These are phyloP conservation scores for Lathyrus aphaca DNA, from an alignment of 306 rosid genomes.

Conservation along the genomic window DNA sequence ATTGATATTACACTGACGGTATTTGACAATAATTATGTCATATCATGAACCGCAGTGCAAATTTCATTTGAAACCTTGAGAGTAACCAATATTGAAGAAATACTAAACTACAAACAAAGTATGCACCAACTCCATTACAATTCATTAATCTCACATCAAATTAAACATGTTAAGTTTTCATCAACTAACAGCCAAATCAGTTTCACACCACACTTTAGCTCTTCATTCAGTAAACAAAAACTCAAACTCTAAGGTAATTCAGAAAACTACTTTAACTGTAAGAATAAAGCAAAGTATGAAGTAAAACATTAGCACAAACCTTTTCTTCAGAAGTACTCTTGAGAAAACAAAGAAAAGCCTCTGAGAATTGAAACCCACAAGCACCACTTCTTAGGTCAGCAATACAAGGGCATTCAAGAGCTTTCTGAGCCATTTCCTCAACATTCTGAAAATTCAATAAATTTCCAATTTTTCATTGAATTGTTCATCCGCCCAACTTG, in stretches of 20 bases:
- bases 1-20: background rate
- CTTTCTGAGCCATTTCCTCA: slow-evolving; percentile 84
- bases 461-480: slow-evolving; percentile 18
- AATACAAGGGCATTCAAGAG: slow-evolving; percentile 93
- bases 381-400: slow-evolving; percentile 81
- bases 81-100: background rate
- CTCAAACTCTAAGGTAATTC: slow-evolving; percentile 6
- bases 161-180: too few relatives aligned
- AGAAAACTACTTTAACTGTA: background rate
- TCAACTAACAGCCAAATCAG: too few relatives aligned
- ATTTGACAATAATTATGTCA: background rate
- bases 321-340: slow-evolving; percentile 87
- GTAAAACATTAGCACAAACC: slow-evolving; percentile 46
- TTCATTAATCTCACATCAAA: background rate
- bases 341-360: slow-evolving; percentile 85
- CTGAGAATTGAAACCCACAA: slow-evolving; percentile 80
- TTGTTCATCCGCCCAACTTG: slow-evolving; percentile 25
- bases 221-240: slow-evolving; percentile 17
- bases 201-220: background rate
- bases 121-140: too few relatives aligned
- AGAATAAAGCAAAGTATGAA: slow-evolving; percentile 14
- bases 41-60: background rate
- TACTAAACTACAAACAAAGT: background rate
- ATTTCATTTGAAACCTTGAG: background rate
- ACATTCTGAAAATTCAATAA: slow-evolving; percentile 60